Base-by-base conservation (phyloP, 1,139 yeast genomes). In the Meyerozyma sp. region DNA sequence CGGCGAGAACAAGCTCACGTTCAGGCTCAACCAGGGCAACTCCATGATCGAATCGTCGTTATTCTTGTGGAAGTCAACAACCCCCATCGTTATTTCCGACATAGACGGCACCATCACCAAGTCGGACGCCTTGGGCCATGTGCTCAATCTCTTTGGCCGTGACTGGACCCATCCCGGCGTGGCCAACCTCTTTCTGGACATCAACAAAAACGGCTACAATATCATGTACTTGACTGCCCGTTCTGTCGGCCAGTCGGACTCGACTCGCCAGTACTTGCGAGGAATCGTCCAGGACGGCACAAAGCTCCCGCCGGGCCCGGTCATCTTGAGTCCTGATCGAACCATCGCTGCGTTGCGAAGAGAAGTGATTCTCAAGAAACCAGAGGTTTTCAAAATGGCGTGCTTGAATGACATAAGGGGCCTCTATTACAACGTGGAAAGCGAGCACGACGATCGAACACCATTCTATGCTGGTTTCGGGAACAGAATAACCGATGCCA, bases 131-230 rank as follows among this genome's bases (percentile, higher is more conserved):
- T 70, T 94, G 55, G 99, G 99, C 4, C 99, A 94, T 65, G 94
- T 94, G 2, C 70, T 93, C 61, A 91, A 95, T 30, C 82, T 93
- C 79, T 72, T 94, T 40, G 99, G 99, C 2, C 79, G 90, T 53
- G 99, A 94, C 66, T 94, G 98, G 98, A 94, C 98, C 0, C 99
- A 94, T 61, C 79, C 83, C 1, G 99, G 98, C 21, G 98, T 94
- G 36, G 96, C 97, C 2, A 84, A 82, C 54, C 69, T 94, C 47
- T 94, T 91, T 62, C 82, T 81, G 25, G 98, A 94, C 62, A 93
- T 94, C 49, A 62, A 77, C 40, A 71, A 76, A 45, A 94, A 94
- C 60, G 98, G 98, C 1, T 94, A 93, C 68, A 90, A 93, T 58
- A 84, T 94, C 45, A 77, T 94, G 77, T 94, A 94, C 62, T 70